These are phyloP conservation scores for Aspergillus sp. DNA, from an alignment of 2,329 filamentous ascomycete genomes.

Conservation along the genomic window DNA sequence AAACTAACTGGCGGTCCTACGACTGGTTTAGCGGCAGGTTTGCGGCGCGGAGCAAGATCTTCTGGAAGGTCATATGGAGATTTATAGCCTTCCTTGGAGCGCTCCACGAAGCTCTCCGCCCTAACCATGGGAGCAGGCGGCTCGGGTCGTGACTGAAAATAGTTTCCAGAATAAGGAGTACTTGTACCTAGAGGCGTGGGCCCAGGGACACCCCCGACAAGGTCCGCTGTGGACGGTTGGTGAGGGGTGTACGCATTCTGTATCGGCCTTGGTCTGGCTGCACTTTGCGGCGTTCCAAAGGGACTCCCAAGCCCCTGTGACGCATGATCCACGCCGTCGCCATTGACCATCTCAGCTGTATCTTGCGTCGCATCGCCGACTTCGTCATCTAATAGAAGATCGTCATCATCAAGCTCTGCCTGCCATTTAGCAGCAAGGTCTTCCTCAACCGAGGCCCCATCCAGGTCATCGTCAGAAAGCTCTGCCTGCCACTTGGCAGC, in stretches of 20 bases:
- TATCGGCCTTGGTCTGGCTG: slow-evolving; percentile 20
- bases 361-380: slow-evolving; percentile 23
- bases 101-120: slow-evolving; percentile 83
- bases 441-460: slow-evolving; percentile 56
- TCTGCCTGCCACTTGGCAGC: slow-evolving; percentile 82
- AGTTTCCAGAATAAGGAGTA: slow-evolving; percentile 20
- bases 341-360: slow-evolving; percentile 24
- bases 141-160: slow-evolving; percentile 28
- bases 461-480: slow-evolving; percentile 43
- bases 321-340: slow-evolving; percentile 13
- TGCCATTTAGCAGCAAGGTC: slow-evolving; percentile 71
- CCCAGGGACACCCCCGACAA: slow-evolving; percentile 39
- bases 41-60: slow-evolving; percentile 68
- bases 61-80: slow-evolving; percentile 95
- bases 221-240: slow-evolving; percentile 50
- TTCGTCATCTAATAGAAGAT: slow-evolving; percentile 73
- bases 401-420: slow-evolving; percentile 65
- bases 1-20: slow-evolving; percentile 45
- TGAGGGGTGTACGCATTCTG: slow-evolving; percentile 52
- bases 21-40: slow-evolving; percentile 60
- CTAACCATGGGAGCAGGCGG: slow-evolving; percentile 44
- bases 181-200: slow-evolving; percentile 15
- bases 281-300: slow-evolving; percentile 27
- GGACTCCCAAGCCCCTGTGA: slow-evolving; percentile 24
- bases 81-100: slow-evolving; percentile 85